Percentiles rank a stretch among this genome's conserved stretches.
Conservation (phyloP, 495 filamentous ascomycete species). For the Podospora tetraspora region DNA sequence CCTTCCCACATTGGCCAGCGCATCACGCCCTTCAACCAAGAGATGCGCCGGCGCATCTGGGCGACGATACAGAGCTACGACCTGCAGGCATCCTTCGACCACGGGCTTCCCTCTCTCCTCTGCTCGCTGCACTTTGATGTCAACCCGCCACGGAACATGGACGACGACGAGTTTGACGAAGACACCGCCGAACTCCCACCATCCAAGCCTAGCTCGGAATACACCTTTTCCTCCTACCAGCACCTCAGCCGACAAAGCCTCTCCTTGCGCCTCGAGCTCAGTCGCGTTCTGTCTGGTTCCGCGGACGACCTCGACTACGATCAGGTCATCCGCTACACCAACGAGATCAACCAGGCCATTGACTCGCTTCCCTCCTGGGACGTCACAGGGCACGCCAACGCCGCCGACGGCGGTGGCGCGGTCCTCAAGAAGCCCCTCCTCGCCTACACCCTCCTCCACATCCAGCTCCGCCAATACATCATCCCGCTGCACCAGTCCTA, state of each 20-base stretch:
- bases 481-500: conserved; percentile 43
- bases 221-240: conserved; percentile 41
- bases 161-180: conserved; percentile 43
- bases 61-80: conserved; percentile 56
- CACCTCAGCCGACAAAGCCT: conserved; percentile 36
- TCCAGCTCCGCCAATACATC: conserved; percentile 42
- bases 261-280: conserved; percentile 39
- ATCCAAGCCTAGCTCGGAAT: conserved; percentile 29
- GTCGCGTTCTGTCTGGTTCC: conserved; percentile 31
- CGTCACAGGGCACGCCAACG: conserved; percentile 14
- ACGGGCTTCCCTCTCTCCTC: conserved; percentile 50
- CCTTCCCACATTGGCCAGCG: conserved; percentile 31
- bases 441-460: conserved; percentile 39
- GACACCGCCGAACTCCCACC: conserved; percentile 35
- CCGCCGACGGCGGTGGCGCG: not conserved
- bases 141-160: conserved; percentile 37
- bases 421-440: conserved; percentile 32
- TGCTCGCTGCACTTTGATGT: conserved; percentile 36
- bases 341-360: conserved; percentile 41
- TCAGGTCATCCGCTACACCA: conserved; percentile 40
- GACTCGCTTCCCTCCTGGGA: conserved; percentile 42
- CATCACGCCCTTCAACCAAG: conserved; percentile 50
- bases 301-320: conserved; percentile 37
- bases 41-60: conserved; percentile 64
- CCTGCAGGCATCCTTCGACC: conserved; percentile 54